These are phyloP conservation scores for Cryphonectria parasitica DNA, from an alignment of 2,329 filamentous ascomycete genomes.

Conservation along the genomic window DNA sequence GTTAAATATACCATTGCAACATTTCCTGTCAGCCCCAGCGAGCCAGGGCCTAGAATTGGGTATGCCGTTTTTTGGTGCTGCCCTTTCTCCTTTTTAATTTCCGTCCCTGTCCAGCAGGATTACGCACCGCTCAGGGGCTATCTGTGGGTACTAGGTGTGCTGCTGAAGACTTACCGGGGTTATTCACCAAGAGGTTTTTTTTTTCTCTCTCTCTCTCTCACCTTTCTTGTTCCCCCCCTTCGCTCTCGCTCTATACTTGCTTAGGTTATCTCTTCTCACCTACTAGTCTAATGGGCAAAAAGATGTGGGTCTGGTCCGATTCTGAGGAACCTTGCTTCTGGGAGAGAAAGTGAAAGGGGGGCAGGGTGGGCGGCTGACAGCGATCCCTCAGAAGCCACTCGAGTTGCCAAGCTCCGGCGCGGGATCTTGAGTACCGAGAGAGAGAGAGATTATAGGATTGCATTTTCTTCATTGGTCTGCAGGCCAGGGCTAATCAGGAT, in stretches of 20 bases:
- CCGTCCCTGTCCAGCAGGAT: conserved; percentile 16
- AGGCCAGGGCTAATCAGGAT: not conserved
- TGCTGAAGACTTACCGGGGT: not conserved
- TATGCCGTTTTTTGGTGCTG: not conserved
- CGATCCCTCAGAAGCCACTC: not conserved
- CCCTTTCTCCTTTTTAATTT: conserved; percentile 15
- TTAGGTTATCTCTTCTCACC: conserved; percentile 1
- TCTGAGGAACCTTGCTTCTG: not conserved
- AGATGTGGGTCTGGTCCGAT: not conserved
- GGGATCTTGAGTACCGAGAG: not conserved
- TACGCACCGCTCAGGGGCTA: conserved; percentile 11
- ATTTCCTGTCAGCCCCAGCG: not conserved
- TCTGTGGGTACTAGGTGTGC: not conserved
- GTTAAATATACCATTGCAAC: conserved; percentile 7
- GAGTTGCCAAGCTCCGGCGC: not conserved
- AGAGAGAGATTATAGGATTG: conserved; percentile 6
- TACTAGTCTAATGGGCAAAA: not conserved
- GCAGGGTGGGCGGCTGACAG: not conserved
- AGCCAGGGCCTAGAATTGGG: not conserved
- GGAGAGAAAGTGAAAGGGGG: too few relatives aligned
- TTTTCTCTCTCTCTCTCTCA: not conserved
- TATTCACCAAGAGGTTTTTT: not conserved
- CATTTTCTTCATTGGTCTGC: not conserved
- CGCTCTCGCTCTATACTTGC: not conserved
- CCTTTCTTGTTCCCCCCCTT: not conserved